A percentile compares a stretch with the other conserved stretches of the same genome.
Conservation (phyloP, 2,329 filamentous ascomycete genomes). For the Xylariaceae sp. region DNA sequence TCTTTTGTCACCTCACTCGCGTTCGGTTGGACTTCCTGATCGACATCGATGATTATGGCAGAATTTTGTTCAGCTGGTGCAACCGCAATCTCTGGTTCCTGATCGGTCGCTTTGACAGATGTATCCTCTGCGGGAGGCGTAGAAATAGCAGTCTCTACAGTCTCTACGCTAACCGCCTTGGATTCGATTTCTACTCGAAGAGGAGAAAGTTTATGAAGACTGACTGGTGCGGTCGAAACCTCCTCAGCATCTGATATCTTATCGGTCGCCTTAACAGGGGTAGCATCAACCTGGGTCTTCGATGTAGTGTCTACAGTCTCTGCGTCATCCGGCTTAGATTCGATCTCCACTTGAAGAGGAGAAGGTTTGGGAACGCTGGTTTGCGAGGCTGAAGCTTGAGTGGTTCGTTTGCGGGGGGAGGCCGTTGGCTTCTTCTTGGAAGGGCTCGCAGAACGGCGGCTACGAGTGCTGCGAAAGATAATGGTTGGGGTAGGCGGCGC, state of each 20-base stretch:
- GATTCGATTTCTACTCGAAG: slow-evolving; percentile 30
- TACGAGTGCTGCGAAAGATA: slow-evolving; percentile 42
- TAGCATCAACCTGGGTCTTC: slow-evolving; percentile 33
- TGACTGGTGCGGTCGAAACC: slow-evolving; percentile 36
- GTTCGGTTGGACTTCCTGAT: slow-evolving; percentile 47
- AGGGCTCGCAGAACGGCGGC: slow-evolving; percentile 54
- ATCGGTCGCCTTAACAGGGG: slow-evolving; percentile 44
- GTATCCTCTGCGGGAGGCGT: slow-evolving; percentile 20
- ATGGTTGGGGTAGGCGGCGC: slow-evolving; percentile 47
- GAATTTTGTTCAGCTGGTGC: slow-evolving; percentile 52
- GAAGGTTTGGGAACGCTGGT: slow-evolving; percentile 36
- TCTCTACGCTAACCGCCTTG: slow-evolving; percentile 36
- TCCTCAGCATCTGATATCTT: slow-evolving; percentile 40
- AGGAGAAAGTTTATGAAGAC: slow-evolving; percentile 34
- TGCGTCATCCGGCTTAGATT: slow-evolving; percentile 31
- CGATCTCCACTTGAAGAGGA: slow-evolving; percentile 29
- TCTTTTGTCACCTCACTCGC: slow-evolving; percentile 62
- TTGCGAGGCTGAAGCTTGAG: slow-evolving; percentile 39
- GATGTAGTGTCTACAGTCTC: slow-evolving; percentile 47
- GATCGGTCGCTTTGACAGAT: slow-evolving; percentile 45
- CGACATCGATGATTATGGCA: slow-evolving; percentile 64
- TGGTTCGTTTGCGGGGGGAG: slow-evolving; percentile 51
- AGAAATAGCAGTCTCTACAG: slow-evolving; percentile 40
- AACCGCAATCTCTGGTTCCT: slow-evolving; percentile 44
- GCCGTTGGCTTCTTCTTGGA: slow-evolving; percentile 48